Evolutionary conservation across 2,329 filamentous ascomycete genomes (phyloP).

Genomic region (Cladosporium sp.): DNA sequence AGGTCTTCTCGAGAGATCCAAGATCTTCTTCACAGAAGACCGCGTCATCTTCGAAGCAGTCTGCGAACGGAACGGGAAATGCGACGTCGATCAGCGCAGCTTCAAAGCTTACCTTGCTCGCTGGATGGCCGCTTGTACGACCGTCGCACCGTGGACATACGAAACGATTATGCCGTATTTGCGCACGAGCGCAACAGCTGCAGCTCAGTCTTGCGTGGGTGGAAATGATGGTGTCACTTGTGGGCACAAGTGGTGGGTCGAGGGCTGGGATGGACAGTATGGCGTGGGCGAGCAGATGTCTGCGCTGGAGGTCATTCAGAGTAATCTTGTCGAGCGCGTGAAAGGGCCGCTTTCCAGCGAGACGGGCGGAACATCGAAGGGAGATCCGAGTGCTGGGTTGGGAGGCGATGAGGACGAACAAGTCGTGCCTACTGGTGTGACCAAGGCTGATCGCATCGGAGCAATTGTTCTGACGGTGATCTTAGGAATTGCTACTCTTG

Average conservation of each 20-base stretch:
- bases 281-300: constrained; percentile 62
- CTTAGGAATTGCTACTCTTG: constrained; percentile 40
- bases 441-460: constrained; percentile 66
- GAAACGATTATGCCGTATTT: constrained; percentile 55
- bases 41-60: constrained; percentile 48
- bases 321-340: constrained; percentile 43
- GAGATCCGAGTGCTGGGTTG: constrained; percentile 47
- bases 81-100: constrained; percentile 48
- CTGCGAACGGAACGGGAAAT: constrained; percentile 45
- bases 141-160: constrained; percentile 60
- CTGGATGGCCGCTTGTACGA: constrained; percentile 56
- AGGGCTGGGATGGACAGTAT: constrained; percentile 46
- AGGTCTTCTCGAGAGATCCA: constrained; percentile 31
- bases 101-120: constrained; percentile 46
- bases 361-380: constrained; percentile 56
- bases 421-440: constrained; percentile 43
- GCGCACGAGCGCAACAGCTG: constrained; percentile 54
- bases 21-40: constrained; percentile 44
- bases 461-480: constrained; percentile 48
- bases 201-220: constrained; percentile 56
- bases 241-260: constrained; percentile 46
- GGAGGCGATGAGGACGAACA: constrained; percentile 33
- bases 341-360: constrained; percentile 49
- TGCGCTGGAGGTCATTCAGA: constrained; percentile 55
- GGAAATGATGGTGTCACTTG: constrained; percentile 49